Conservation (phyloP, 2,329 filamentous ascomycete species). For the Herpotrichia juniperi region DNA sequence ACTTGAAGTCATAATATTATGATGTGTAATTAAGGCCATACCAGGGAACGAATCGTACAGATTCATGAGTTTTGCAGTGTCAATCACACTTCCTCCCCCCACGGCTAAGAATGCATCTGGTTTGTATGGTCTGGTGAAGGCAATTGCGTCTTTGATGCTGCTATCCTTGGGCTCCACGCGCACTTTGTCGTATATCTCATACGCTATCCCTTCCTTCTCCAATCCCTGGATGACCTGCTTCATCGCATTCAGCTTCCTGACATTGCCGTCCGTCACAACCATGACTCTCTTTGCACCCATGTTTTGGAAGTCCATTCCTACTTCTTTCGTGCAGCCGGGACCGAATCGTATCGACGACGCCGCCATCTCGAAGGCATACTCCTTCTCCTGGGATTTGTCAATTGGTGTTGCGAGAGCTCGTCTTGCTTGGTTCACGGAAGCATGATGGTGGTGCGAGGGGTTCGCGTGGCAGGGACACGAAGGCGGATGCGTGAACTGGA, state of each 20-base stretch:
- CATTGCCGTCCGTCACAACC: conserved; percentile 87
- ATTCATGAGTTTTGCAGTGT: conserved; percentile 99
- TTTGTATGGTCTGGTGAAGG: conserved; percentile 77
- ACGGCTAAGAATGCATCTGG: conserved; percentile 94
- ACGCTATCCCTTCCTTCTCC: conserved; percentile 77
- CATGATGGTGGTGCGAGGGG: conserved; percentile 68
- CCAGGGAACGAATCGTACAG: conserved; percentile 84
- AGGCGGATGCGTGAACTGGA: conserved; percentile 88
- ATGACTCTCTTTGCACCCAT: conserved; percentile 85
- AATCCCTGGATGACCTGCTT: conserved; percentile 84
- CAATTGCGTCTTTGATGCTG: conserved; percentile 88
- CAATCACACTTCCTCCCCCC: conserved; percentile 90
- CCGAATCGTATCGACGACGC: conserved; percentile 94
- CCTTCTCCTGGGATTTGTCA: conserved; percentile 75
- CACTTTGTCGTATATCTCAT: conserved; percentile 79
- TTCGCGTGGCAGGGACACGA: conserved; percentile 96
- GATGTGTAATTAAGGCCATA: conserved; percentile 14
- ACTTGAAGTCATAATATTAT: neutral
- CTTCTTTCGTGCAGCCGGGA: conserved; percentile 89
- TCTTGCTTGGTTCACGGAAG: conserved; percentile 56
- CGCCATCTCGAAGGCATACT: conserved; percentile 99
- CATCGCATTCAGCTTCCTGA: conserved; percentile 85
- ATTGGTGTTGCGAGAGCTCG: conserved; percentile 77
- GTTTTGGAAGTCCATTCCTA: conserved; percentile 97
- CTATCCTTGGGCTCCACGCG: conserved; percentile 93